Conservation (phyloP, 495 filamentous ascomycete genomes). For the Trichoderma reesei region DNA sequence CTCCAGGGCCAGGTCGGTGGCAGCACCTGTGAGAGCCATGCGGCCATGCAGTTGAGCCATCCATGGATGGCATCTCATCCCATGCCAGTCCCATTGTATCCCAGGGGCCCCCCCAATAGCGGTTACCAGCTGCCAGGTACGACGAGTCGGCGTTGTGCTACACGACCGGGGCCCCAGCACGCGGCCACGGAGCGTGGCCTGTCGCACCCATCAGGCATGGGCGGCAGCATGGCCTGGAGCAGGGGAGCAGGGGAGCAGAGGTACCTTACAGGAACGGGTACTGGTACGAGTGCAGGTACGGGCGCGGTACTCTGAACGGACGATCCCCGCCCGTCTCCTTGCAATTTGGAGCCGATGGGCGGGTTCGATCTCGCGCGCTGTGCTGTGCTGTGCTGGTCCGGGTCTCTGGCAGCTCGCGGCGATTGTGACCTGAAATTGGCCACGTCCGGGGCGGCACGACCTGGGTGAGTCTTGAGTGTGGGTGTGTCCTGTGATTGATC, state of each 20-base stretch:
- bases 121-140: slow-evolving; percentile 9
- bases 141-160: slow-evolving; percentile 5
- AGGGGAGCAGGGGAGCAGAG: too few species aligned
- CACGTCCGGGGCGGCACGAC: neutral
- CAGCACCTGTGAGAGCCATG: neutral
- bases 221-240: too few species aligned
- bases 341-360: slow-evolving; percentile 5
- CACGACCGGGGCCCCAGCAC: neutral
- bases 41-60: too few species aligned
- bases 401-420: neutral
- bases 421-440: neutral
- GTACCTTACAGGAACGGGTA: too few species aligned
- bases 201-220: neutral
- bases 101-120: neutral
- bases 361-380: neutral
- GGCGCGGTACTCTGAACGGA: too few species aligned
- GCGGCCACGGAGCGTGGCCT: neutral
- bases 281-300: neutral
- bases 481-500: too few species aligned
- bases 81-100: neutral
- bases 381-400: neutral
- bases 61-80: too few species aligned
- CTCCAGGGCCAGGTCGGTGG: neutral
- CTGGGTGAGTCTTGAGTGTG: too few species aligned
- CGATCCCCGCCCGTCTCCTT: neutral